These are phyloP conservation scores for Didymosphaeria variabile DNA, from an alignment of 2,329 filamentous ascomycete genomes.

Conservation along the genomic window DNA sequence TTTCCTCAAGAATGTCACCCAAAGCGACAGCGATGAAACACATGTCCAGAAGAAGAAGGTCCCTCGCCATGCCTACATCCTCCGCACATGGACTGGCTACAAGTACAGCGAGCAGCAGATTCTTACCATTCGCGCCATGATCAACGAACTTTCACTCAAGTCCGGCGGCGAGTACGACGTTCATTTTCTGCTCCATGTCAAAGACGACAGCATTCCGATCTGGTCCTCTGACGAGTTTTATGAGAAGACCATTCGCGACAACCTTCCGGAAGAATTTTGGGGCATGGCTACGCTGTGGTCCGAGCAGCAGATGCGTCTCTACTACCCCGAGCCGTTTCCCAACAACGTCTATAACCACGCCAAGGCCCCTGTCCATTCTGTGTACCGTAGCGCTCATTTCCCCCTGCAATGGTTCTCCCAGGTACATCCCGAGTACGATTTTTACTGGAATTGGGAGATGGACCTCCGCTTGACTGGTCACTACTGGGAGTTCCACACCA, in stretches of 20 bases:
- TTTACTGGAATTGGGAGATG: conserved; percentile 89
- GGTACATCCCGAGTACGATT: conserved; percentile 61
- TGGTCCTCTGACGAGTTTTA: conserved; percentile 79
- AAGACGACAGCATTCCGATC: conserved; percentile 77
- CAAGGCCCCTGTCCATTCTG: conserved; percentile 78
- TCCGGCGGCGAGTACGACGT: conserved; percentile 89
- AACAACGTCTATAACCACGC: conserved; percentile 73
- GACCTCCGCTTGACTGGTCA: conserved; percentile 82
- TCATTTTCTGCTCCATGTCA: conserved; percentile 85
- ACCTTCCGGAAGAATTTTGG: conserved; percentile 83
- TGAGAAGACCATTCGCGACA: conserved; percentile 70
- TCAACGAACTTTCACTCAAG: conserved; percentile 80
- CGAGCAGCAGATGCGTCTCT: conserved; percentile 87
- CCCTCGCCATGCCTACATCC: conserved; percentile 79
- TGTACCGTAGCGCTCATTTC: conserved; percentile 74
- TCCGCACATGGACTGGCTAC: conserved; percentile 86
- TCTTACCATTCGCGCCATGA: conserved; percentile 81
- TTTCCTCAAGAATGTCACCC: conserved; percentile 51
- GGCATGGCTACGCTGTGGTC: conserved; percentile 93
- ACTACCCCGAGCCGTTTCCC: conserved; percentile 89
- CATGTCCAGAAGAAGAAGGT: conserved; percentile 52
- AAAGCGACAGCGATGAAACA: conserved; percentile 32
- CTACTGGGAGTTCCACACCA: conserved; percentile 81
- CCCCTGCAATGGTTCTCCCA: conserved; percentile 62
- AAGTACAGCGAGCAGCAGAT: conserved; percentile 81